phyloP scores from a whole-genome alignment of 2,329 filamentous ascomycete species.

The Amylocarpus encephaloides region DNA sequence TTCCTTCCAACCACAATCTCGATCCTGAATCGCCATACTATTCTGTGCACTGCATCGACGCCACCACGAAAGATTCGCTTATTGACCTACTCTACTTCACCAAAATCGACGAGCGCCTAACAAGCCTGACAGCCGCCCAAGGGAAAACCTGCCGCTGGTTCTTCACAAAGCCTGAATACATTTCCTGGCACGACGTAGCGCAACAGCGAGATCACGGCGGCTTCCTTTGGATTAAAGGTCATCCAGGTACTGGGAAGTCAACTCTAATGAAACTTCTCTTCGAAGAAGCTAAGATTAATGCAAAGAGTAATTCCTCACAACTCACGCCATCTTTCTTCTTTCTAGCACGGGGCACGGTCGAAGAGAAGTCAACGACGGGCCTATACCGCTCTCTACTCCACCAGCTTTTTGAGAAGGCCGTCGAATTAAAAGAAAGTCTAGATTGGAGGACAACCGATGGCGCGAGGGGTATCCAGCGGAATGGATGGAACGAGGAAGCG shows the following conservation, averaged over 20 bases:
- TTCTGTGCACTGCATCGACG: slow-evolving; percentile 10
- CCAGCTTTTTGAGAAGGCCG: slow-evolving; percentile 37
- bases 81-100: slow-evolving; percentile 35
- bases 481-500: slow-evolving; percentile 25
- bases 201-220: slow-evolving; percentile 31
- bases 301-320: slow-evolving; percentile 15
- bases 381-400: slow-evolving; percentile 45
- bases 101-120: slow-evolving; percentile 34
- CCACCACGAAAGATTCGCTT: slow-evolving; percentile 18
- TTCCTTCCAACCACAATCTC: neutral
- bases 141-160: slow-evolving; percentile 38
- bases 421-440: slow-evolving; percentile 30
- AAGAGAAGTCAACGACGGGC: slow-evolving; percentile 42
- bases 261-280: slow-evolving; percentile 33
- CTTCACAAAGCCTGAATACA: slow-evolving; percentile 31
- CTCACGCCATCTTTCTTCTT: slow-evolving; percentile 33
- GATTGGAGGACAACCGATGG: slow-evolving; percentile 25
- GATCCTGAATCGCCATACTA: slow-evolving; percentile 3
- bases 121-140: slow-evolving; percentile 34
- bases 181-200: slow-evolving; percentile 33
- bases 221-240: neutral
- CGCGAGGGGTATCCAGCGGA: slow-evolving; percentile 16
- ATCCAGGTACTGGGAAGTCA: neutral
- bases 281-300: slow-evolving; percentile 22
- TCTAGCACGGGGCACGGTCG: slow-evolving; percentile 20